phyloP scores from a whole-genome alignment of 2,329 filamentous ascomycete genomes.

The Colletotrichum cereale region DNA sequence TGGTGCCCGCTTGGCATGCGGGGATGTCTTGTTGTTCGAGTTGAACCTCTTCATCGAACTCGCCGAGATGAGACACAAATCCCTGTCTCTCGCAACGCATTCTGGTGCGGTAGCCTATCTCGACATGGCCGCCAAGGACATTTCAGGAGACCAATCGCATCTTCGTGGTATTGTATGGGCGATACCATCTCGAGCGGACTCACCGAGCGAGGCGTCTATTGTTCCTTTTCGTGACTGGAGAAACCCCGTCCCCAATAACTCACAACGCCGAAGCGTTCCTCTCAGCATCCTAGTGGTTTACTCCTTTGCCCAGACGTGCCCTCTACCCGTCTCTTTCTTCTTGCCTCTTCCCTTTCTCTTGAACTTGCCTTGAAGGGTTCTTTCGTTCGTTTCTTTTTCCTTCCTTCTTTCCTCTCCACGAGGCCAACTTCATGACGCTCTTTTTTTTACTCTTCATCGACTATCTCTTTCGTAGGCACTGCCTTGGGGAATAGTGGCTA shows the following conservation, averaged over 20 bases:
- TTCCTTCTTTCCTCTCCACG: neutral
- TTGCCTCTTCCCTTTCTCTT: neutral
- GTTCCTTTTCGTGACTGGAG: neutral
- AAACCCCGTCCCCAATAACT: too few species aligned
- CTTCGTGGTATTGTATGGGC: neutral
- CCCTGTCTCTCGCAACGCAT: neutral
- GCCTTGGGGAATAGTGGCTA: too few species aligned
- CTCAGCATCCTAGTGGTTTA: neutral
- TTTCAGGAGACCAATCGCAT: slow-evolving; percentile 7
- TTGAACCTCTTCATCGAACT: neutral
- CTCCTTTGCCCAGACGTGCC: neutral
- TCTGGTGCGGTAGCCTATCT: slow-evolving; percentile 11
- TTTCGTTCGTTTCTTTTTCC: neutral
- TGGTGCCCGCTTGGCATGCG: neutral
- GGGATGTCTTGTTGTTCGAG: neutral
- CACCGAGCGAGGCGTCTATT: neutral
- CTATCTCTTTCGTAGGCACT: neutral
- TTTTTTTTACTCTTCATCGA: neutral
- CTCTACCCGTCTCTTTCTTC: neutral
- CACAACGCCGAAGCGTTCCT: neutral
- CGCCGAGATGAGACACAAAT: slow-evolving; percentile 9
- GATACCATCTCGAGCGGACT: neutral
- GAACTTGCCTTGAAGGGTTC: neutral
- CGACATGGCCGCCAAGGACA: slow-evolving; percentile 1
- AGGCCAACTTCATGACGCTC: neutral